These are phyloP conservation scores for Populus ilicifolia DNA, from an alignment of 345 rosid genomes.

Conservation along the genomic window DNA sequence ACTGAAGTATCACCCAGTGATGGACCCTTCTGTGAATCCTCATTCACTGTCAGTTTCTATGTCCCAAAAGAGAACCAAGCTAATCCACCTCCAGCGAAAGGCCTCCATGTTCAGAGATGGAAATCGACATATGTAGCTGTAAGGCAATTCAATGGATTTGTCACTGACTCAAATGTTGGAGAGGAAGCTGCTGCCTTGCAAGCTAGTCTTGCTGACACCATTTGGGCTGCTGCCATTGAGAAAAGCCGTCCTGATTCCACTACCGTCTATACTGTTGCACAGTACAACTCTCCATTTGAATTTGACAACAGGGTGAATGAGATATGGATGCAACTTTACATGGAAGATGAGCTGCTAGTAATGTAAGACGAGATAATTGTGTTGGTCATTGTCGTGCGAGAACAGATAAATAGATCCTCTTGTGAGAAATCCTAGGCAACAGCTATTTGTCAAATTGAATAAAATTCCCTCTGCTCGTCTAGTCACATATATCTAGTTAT, in stretches of 20 bases:
- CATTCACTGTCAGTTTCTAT: constrained; percentile 72
- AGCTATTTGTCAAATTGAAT: too few relatives aligned
- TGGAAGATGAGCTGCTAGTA: constrained; percentile 17
- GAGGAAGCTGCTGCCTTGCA: constrained; percentile 72
- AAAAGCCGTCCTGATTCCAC: constrained; percentile 34
- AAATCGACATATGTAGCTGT: constrained; percentile 44
- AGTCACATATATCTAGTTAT: too few relatives aligned
- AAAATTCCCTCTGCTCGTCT: too few relatives aligned
- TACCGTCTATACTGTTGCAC: constrained; percentile 64
- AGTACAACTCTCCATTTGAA: constrained; percentile 89
- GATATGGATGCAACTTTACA: constrained; percentile 59
- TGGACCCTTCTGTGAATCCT: constrained; percentile 80
- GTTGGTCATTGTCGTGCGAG: neutral
- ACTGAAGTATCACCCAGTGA: constrained; percentile 72
- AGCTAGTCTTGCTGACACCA: constrained; percentile 54
- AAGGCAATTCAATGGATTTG: constrained; percentile 78
- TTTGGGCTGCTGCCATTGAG: constrained; percentile 57
- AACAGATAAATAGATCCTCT: neutral
- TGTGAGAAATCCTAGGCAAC: too few relatives aligned
- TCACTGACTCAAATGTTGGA: constrained; percentile 47
- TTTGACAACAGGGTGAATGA: constrained; percentile 65
- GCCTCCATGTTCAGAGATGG: constrained; percentile 71
- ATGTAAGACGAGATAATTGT: neutral
- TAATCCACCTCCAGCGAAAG: constrained; percentile 69
- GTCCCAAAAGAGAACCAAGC: constrained; percentile 73